A percentile compares a stretch with the other conserved stretches of the same genome.
Conservation (phyloP, 2,329 filamentous ascomycete species). For the Colletotrichum incanum region DNA sequence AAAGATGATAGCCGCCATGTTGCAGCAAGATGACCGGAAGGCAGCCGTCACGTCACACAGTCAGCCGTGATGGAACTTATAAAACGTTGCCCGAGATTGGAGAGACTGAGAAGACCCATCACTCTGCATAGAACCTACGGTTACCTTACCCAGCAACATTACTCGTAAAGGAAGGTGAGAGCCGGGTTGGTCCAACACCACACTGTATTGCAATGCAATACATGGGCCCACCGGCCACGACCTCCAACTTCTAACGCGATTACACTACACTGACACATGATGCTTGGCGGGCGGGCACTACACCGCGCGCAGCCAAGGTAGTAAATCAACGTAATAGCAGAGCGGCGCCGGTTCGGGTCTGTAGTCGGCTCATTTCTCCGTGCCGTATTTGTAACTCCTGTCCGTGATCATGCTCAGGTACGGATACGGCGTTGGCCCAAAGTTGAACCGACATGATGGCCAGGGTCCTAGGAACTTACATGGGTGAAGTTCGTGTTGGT, state of each 20-base stretch:
- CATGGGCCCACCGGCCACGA: background rate
- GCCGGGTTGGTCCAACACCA: background rate
- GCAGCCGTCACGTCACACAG: background rate
- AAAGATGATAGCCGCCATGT: constrained; percentile 6
- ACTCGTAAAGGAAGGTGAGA: background rate
- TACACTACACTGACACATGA: background rate
- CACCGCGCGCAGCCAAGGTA: background rate
- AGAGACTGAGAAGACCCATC: constrained; percentile 5
- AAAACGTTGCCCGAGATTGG: constrained; percentile 4
- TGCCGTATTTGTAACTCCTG: background rate
- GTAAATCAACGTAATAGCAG: constrained; percentile 3
- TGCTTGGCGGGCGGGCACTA: background rate
- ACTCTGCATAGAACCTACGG: constrained; percentile 1
- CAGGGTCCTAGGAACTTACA: constrained; percentile 3
- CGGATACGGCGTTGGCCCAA: constrained; percentile 3
- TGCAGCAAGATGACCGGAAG: background rate
- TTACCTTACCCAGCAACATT: constrained; percentile 4
- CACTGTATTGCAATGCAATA: constrained; percentile 2
- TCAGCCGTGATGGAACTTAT: background rate
- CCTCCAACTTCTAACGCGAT: background rate
- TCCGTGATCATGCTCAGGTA: constrained; percentile 4
- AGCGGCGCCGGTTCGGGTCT: background rate
- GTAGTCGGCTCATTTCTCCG: background rate
- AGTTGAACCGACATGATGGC: constrained; percentile 5
- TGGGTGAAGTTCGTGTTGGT: constrained; percentile 5